Conservation (phyloP, 305 asterid species). For the Caryopteris hybrid region DNA sequence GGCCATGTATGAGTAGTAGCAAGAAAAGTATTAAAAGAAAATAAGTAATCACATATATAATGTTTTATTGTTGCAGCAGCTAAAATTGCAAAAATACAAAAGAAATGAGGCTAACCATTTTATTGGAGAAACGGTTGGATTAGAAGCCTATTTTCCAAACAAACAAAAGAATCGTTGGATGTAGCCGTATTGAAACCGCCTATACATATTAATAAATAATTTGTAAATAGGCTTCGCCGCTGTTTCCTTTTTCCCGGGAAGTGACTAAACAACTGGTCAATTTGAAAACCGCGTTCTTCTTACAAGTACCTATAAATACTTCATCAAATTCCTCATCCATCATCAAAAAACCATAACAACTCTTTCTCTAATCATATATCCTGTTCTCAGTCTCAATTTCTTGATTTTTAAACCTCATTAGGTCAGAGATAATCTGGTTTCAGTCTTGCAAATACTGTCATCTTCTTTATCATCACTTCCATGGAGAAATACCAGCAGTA, state of each 20-base stretch:
- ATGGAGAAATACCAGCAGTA: slow-evolving; percentile 39
- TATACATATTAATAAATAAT: neutral
- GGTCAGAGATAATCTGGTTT: no score
- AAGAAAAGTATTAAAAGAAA: no score
- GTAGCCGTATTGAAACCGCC: neutral
- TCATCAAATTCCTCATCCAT: neutral
- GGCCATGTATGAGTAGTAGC: no score
- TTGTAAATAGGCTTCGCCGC: neutral
- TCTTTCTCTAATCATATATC: neutral
- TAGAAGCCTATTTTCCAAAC: no score
- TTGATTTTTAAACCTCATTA: no score
- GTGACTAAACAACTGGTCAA: neutral
- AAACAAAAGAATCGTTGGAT: no score
- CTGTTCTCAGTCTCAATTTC: neutral
- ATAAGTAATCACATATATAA: no score
- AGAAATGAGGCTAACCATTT: no score
- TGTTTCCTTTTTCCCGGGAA: neutral
- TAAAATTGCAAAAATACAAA: no score
- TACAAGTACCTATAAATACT: neutral
- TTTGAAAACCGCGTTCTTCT: neutral
- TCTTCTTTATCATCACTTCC: neutral
- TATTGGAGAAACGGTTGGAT: no score
- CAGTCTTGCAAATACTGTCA: no score
- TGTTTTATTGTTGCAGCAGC: no score
- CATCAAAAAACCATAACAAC: neutral